Base-by-base conservation (phyloP, 2,329 filamentous ascomycete genomes). In the Phaeophleospora eucalypticola region DNA sequence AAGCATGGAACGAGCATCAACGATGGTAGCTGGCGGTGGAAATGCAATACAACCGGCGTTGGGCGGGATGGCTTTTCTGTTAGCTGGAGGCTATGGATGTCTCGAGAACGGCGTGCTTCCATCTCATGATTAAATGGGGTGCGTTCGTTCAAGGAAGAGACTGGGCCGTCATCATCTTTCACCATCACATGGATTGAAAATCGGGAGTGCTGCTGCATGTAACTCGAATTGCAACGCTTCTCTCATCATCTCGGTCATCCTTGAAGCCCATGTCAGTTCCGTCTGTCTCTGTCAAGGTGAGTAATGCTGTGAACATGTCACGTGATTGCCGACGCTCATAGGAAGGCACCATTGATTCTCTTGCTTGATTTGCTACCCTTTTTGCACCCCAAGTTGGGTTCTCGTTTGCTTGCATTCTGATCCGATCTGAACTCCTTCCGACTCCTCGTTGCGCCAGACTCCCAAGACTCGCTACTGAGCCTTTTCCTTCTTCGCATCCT, bases 91-190 rank as follows among this genome's bases (percentile, higher is more conserved):
- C 36, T 24, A 34, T 41, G 37, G 27, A 49, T 51, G 51, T 57
- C 50, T 53, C 48, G 48, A 57, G 54, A 55, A 49, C 41, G n/a
- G 29, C 19, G 27, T 33, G 18, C 36, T 35, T 44, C n/a, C 40
- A 49, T 45, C n/a, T 41, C 10, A 42, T 37, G 40, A 29, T n/a
- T n/a, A 42, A 46, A 43, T 35, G 45, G 34, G 38, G 21, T 32
- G 27, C 36, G 36, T 2, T 24, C 19, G 45, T 52, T 57, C 45
- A 52, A 57, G 49, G 54, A 57, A 46, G 39, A 41, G 48, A 53
- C 43, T 8, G 16, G 20, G 14, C 39, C 12, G 33, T 36, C 20
- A 29, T 29, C n/a, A n/a, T n/a, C n/a, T 29, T 29, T 12, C 20
- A 19, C 24, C 38, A 10, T 33, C 46, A 24, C 48, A 49, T 47